A percentile compares a stretch with the other conserved stretches of the same genome.
Conservation (phyloP, 1,284 basidiomycete species). For the Thecaphora frezii region DNA sequence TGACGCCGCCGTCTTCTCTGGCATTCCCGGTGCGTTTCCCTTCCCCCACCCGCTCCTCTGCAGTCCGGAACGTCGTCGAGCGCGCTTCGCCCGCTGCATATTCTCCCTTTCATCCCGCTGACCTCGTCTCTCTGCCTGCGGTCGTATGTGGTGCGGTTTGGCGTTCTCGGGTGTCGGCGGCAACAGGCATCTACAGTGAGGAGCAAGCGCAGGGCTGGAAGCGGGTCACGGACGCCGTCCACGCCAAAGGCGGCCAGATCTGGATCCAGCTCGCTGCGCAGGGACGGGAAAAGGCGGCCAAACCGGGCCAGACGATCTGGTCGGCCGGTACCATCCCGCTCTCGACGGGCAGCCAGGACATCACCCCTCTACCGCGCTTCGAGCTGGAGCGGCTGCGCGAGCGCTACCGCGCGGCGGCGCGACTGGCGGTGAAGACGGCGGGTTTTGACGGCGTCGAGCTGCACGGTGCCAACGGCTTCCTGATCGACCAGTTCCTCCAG, state of each 20-base stretch:
- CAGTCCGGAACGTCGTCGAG: no score
- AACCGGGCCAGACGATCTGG: background rate
- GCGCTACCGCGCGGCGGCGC: background rate
- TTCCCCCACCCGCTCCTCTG: no score
- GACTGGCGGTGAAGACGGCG: conserved; percentile 52
- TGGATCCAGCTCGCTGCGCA: background rate
- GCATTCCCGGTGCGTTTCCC: background rate
- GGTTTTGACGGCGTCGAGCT: conserved; percentile 89
- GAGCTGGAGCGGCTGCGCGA: background rate
- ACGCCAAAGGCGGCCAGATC: conserved; percentile 3
- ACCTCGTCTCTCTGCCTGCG: no score
- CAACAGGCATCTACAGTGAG: background rate
- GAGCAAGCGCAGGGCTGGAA: conserved; percentile 2
- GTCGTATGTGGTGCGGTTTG: no score
- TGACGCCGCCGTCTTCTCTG: background rate
- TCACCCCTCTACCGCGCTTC: background rate
- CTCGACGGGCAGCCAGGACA: background rate
- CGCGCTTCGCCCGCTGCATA: no score
- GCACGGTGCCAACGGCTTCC: conserved; percentile 83
- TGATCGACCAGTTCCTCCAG: conserved; percentile 81
- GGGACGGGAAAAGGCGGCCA: background rate
- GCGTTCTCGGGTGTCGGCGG: no score
- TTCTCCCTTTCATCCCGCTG: no score
- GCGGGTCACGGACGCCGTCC: conserved; percentile 3
- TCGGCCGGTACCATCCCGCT: background rate